phyloP scores from a whole-genome alignment of 495 filamentous ascomycete species.

The Aspergillus steynii region DNA sequence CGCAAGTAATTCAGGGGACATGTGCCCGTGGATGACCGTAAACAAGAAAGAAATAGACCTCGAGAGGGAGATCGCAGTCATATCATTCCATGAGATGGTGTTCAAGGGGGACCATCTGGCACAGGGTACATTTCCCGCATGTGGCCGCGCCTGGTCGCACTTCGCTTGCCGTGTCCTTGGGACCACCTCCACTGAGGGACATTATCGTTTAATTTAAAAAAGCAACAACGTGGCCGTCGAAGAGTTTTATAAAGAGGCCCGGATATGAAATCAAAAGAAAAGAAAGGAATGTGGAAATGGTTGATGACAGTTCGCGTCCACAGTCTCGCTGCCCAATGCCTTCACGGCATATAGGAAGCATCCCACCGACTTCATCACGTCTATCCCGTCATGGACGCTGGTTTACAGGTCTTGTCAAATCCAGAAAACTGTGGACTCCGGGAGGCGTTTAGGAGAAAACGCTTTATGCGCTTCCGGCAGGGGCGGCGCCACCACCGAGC shows the following conservation, averaged over 20 bases:
- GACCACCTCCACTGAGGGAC: slow-evolving; percentile 13
- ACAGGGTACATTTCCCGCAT: slow-evolving; percentile 41
- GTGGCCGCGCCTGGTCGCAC: slow-evolving; percentile 29
- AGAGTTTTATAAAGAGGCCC: slow-evolving; percentile 11
- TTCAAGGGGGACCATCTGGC: slow-evolving; percentile 8
- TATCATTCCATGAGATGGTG: slow-evolving; percentile 18
- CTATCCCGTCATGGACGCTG: background rate
- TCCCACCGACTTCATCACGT: background rate
- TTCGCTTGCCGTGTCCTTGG: slow-evolving; percentile 8
- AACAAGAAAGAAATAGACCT: slow-evolving; percentile 25
- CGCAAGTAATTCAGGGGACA: slow-evolving; percentile 29
- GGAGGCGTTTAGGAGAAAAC: background rate
- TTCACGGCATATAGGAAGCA: background rate
- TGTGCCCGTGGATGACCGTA: slow-evolving; percentile 12
- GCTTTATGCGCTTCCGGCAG: slow-evolving; percentile 38
- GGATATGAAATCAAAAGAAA: slow-evolving; percentile 12
- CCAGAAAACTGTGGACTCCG: slow-evolving; percentile 4
- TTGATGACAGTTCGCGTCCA: background rate
- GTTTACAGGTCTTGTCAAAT: background rate
- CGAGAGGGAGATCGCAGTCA: slow-evolving; percentile 27
- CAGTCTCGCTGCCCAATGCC: background rate
- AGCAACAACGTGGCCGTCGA: background rate
- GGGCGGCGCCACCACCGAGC: slow-evolving; percentile 37
- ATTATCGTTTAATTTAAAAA: slow-evolving; percentile 20
- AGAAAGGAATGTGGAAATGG: slow-evolving; percentile 1